These are phyloP conservation scores for Globisporangium radiosum DNA, from an alignment of 352 stramenopile genomes.

Conservation along the genomic window DNA sequence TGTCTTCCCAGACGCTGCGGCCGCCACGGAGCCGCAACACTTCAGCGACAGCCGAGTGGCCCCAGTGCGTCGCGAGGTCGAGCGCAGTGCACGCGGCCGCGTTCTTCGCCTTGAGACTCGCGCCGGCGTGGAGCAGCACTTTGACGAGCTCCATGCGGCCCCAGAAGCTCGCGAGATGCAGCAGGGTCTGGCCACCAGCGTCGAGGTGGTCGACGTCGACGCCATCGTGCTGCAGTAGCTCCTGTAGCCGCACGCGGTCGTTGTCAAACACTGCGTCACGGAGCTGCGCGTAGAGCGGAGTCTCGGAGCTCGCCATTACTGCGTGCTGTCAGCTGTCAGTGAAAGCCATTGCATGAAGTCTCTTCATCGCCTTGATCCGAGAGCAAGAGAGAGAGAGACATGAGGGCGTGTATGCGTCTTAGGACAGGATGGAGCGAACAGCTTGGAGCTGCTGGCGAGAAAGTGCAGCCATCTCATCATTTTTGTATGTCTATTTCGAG, in stretches of 20 bases:
- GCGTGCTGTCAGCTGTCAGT: not conserved
- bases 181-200: slow-evolving; percentile 58
- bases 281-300: slow-evolving; percentile 46
- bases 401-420: not conserved
- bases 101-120: slow-evolving; percentile 71
- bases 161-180: slow-evolving; percentile 73
- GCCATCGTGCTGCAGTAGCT: slow-evolving; percentile 27
- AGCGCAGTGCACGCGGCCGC: slow-evolving; percentile 57
- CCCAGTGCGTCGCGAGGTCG: slow-evolving; percentile 69
- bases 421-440: not conserved
- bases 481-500: too few species aligned
- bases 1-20: slow-evolving; percentile 69
- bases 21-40: slow-evolving; percentile 59
- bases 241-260: slow-evolving; percentile 32
- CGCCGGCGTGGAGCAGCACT: slow-evolving; percentile 43
- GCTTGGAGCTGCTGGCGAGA: too few species aligned
- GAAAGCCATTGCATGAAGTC: not conserved
- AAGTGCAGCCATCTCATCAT: too few species aligned
- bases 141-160: slow-evolving; percentile 60
- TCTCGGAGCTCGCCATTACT: slow-evolving; percentile 21
- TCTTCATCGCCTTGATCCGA: not conserved
- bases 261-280: slow-evolving; percentile 75
- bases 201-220: slow-evolving; percentile 72
- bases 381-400: not conserved
- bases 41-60: slow-evolving; percentile 60